Base-by-base conservation (phyloP, 1,139 yeast species). In the Spencermartinsiella ligniputridi region DNA sequence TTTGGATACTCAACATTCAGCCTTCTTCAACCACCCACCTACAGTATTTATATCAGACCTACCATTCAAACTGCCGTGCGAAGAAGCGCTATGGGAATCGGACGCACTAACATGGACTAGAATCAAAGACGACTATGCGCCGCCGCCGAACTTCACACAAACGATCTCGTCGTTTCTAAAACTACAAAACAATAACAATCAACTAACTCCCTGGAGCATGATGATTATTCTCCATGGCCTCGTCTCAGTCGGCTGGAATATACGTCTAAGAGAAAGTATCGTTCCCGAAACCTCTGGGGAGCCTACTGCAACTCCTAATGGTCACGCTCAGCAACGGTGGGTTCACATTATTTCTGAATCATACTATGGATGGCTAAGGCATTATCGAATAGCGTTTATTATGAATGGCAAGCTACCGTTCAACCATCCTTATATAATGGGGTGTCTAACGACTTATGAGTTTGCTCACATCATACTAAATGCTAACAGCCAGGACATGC, bases 201-300 rank as follows among this genome's bases (percentile, higher is more conserved):
- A 44, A 35, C 45, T 56, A 19, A 50, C 60, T 1, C 60, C 60
- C 12, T 56, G 60, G 60, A 55, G 52, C 35, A 56, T 55, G 58
- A 56, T 56, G 58, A 50, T 54, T 22, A 48, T 53, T 22, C 46
- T 56, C 21, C 58, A 56, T 37, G 60, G 59, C n/a, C 39, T 56
- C 25, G 47, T 56, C 8, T 55, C 59, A 15, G 57, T 54, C 13
- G 58, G 56, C 6, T 55, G 57, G 56, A 53, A 52, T 39, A 54
- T 54, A 41, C 41, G 57, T 17, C 41, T 54, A 22, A 27, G 57
- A 19, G 56, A 56, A 24, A 47, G 52, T 18, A 43, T 53, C 17
- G 22, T 54, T 6, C 48, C 55, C 3, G 56, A 50, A n/a, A 24
- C 41, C 17, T 20, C 18, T 13, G 36, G 35, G 18, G 34, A 20